Conservation (phyloP, 345 rosid genomes). For the Eucalyptus polyanthemos region DNA sequence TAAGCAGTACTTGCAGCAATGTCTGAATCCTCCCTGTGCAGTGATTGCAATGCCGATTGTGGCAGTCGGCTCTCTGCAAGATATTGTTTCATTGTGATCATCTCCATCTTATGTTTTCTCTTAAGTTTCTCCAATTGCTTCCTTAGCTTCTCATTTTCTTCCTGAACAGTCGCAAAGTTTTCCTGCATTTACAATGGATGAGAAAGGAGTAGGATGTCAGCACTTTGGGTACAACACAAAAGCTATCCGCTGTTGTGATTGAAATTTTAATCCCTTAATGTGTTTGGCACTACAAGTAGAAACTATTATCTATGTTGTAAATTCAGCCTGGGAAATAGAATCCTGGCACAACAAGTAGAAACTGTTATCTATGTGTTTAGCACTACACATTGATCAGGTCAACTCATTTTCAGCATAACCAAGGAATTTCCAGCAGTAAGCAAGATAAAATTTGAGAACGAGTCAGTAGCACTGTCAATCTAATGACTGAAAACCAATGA, state of each 20-base stretch:
- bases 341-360: not conserved
- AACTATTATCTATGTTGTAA: not conserved
- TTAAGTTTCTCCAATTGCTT: conserved; percentile 82
- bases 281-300: not conserved
- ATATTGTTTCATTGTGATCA: conserved; percentile 74
- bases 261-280: not conserved
- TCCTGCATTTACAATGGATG: conserved; percentile 27
- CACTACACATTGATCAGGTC: not conserved
- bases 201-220: not conserved
- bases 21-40: conserved; percentile 30
- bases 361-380: too few relatives aligned
- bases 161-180: conserved; percentile 25
- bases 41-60: conserved; percentile 63
- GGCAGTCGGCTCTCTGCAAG: conserved; percentile 79
- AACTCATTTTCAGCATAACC: not conserved
- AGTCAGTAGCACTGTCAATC: not conserved
- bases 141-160: conserved; percentile 79
- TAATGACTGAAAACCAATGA: not conserved
- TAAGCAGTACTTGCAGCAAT: not conserved
- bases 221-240: not conserved
- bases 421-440: not conserved
- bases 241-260: not conserved
- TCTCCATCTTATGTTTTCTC: conserved; percentile 89
- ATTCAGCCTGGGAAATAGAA: not conserved
- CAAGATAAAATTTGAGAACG: not conserved